These are phyloP conservation scores for Dryadomyces sulphureus DNA, from an alignment of 2,329 filamentous ascomycete species.

Conservation along the genomic window DNA sequence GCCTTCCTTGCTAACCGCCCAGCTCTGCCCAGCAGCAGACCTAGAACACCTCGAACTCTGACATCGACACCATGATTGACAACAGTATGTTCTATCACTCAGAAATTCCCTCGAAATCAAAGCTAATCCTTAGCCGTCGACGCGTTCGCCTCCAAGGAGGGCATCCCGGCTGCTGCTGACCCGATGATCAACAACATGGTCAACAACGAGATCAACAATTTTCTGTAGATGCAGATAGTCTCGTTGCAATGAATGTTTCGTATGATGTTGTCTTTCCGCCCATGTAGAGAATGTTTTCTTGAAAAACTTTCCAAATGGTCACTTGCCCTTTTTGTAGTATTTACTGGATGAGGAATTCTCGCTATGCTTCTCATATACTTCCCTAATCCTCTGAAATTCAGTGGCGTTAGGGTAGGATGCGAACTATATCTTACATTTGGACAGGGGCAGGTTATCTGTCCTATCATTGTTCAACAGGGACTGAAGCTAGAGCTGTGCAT, in stretches of 20 bases:
- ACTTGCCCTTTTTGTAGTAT: no score
- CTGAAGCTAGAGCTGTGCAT: no score
- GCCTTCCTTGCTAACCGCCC: not conserved
- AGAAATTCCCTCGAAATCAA: not conserved
- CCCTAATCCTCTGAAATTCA: no score
- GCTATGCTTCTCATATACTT: no score
- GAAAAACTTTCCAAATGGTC: no score
- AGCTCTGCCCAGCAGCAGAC: slow-evolving; percentile 18
- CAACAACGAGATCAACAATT: slow-evolving; percentile 20
- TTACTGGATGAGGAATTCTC: no score
- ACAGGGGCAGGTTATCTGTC: no score
- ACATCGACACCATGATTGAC: slow-evolving; percentile 19
- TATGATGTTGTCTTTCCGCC: no score
- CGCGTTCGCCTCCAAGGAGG: slow-evolving; percentile 18
- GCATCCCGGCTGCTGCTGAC: slow-evolving; percentile 16
- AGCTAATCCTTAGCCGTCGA: slow-evolving; percentile 14
- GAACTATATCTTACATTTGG: no score
- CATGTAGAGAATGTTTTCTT: no score
- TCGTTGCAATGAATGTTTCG: not conserved
- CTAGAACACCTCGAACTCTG: slow-evolving; percentile 15
- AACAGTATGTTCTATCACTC: slow-evolving; percentile 12
- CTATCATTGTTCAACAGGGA: no score
- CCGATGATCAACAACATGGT: slow-evolving; percentile 21
- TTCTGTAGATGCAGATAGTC: slow-evolving; percentile 3
- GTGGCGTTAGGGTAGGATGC: no score